phyloP scores from a whole-genome alignment of 306 rosid species.

The Phaseolus lunatus region DNA sequence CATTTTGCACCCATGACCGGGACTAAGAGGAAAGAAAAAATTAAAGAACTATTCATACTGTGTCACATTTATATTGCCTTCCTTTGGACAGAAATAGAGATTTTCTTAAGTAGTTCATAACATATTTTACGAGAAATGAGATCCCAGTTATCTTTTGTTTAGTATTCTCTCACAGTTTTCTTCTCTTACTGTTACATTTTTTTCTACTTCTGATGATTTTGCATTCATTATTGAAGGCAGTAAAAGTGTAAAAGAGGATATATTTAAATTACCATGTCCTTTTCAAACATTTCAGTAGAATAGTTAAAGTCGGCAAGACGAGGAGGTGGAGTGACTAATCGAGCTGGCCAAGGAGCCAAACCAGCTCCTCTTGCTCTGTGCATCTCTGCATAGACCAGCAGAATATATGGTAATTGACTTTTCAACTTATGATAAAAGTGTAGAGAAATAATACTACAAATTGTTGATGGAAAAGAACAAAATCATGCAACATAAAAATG shows the following conservation, averaged over 20 bases:
- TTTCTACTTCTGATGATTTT: conserved; percentile 4
- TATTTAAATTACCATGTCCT: conserved; percentile 69
- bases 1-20: neutral
- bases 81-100: neutral
- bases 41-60: neutral
- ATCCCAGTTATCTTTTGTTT: neutral
- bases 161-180: neutral
- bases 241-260: conserved; percentile 21
- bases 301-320: conserved; percentile 89
- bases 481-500: conserved; percentile 16
- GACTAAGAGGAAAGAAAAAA: neutral
- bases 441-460: conserved; percentile 38
- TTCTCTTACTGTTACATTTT: conserved; percentile 21
- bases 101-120: conserved; percentile 1
- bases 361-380: conserved; percentile 78
- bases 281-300: conserved; percentile 69
- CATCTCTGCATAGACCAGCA: conserved; percentile 64
- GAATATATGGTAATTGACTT: conserved; percentile 44
- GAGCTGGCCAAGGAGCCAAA: conserved; percentile 90
- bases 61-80: conserved; percentile 27
- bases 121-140: conserved; percentile 21
- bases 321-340: conserved; percentile 86
- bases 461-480: conserved; percentile 27
- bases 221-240: conserved; percentile 14
- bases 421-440: conserved; percentile 36